Percentiles rank a stretch among this genome's conserved stretches.
Conservation (phyloP, 1,139 yeast genomes). For the Suhomyces bolitotheri region DNA sequence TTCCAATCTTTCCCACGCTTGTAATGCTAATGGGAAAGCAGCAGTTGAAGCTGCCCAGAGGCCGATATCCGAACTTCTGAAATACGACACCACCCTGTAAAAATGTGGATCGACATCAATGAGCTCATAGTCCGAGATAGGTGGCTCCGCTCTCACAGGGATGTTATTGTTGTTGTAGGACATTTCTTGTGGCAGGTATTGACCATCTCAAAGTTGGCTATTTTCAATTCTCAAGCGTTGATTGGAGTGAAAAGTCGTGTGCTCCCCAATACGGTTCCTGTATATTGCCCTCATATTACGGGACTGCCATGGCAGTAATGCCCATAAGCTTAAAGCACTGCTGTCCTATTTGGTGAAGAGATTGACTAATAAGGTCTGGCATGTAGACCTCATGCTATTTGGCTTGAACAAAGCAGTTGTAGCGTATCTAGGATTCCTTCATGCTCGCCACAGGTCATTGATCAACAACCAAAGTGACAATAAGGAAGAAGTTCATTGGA, state of each 20-base stretch:
- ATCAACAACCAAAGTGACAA: no score
- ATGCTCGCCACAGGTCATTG: no score
- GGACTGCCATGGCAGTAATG: no score
- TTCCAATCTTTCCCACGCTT: conserved; percentile 63
- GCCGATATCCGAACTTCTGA: conserved; percentile 67
- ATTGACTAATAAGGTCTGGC: no score
- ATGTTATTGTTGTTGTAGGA: conserved; percentile 43
- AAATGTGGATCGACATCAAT: conserved; percentile 85
- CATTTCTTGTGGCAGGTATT: conserved; percentile 26
- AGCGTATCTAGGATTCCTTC: no score
- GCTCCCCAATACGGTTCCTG: not conserved
- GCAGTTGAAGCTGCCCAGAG: conserved; percentile 67
- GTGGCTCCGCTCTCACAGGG: conserved; percentile 48
- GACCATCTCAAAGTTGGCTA: conserved; percentile 14
- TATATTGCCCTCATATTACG: no score
- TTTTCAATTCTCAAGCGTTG: conserved; percentile 30
- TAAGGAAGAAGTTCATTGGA: no score
- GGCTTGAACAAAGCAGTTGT: no score
- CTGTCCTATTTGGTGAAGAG: no score
- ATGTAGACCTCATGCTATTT: no score
- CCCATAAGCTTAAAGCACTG: no score
- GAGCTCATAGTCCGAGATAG: conserved; percentile 47
- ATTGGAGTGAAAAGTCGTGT: conserved; percentile 27
- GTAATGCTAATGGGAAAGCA: conserved; percentile 62
- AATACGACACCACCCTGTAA: conserved; percentile 67